phyloP scores from a whole-genome alignment of 2,329 filamentous ascomycete species.

The Colletotrichum destructivum region DNA sequence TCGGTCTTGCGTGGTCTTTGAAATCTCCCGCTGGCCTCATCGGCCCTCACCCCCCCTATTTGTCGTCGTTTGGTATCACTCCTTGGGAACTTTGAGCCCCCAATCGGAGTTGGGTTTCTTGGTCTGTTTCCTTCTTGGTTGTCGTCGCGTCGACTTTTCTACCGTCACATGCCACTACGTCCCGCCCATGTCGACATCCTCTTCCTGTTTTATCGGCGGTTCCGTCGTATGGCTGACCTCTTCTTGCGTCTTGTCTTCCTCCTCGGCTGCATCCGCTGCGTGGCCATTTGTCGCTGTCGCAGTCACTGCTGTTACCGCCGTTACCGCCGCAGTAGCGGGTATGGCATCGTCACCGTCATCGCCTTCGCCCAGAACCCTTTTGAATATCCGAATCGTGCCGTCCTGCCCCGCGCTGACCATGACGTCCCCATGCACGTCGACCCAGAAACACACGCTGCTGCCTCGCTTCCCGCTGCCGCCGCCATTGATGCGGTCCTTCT shows the following conservation, averaged over 20 bases:
- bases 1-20: too few species aligned
- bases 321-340: not conserved
- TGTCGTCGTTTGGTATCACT: conserved; percentile 12
- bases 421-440: conserved; percentile 70
- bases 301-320: not conserved
- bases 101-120: not conserved
- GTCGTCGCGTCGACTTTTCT: not conserved
- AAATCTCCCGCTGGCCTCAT: not conserved
- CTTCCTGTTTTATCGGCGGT: conserved; percentile 43
- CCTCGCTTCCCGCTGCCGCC: conserved; percentile 44
- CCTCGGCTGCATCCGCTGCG: not conserved
- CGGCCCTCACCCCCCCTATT: not conserved
- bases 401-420: conserved; percentile 74
- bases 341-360: not conserved
- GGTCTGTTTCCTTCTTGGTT: not conserved
- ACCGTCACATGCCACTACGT: not conserved
- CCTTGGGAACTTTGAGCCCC: not conserved
- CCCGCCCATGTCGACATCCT: conserved; percentile 39
- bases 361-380: conserved; percentile 46
- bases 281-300: conserved; percentile 10
- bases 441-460: conserved; percentile 76
- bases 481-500: conserved; percentile 48
- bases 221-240: conserved; percentile 17
- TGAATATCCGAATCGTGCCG: conserved; percentile 66
- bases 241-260: not conserved